Base-by-base conservation (phyloP, 129 eudicot species). In the Ambrosia trifida region DNA sequence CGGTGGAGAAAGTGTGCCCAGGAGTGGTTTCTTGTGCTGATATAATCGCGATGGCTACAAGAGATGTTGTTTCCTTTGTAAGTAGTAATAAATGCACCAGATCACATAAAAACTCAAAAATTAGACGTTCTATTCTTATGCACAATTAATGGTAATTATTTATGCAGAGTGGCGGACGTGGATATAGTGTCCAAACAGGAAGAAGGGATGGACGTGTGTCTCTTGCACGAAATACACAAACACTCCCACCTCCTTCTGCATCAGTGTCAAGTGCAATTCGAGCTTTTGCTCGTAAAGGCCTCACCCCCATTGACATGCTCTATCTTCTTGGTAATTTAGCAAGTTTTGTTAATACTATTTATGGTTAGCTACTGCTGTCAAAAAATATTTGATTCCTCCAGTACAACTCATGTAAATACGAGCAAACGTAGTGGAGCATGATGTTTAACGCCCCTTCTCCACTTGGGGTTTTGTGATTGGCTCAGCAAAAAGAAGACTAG, bases 1-100 rank as follows among this genome's bases (percentile, higher is more conserved):
- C 76, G 0, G 80, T 87, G 4, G 97, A 90, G 79, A 72, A 24
- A 7, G 31, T 57, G 17, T 89, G 89, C 71, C 87, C 87, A 0
- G 87, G 82, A 19, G 45, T 81, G 0, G 96, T 89, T 38, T 89
- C 96, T 45, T 89, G 91, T 68, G 87, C 96, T 2, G 96, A 89
- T 64, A 86, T 86, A 41, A 83, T 89, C 24, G 74, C 28, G 13
- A 70, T 89, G 75, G 89, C 91, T 32, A 78, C 91, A 7, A 67
- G 96, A 45, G 91, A 81, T 56, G 84, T 84, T 36, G 72, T 89
- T 47, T 77, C 76, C 3, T 57, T 73, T 63, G 89, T 79, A 43
- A 79, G 81, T 8, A 52, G 17, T 16, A 13, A 18, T 57, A 7
- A 41, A 41, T 64, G 50, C 31, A 73, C 24, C 11, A 4, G 0